Base-by-base conservation (phyloP, 1,139 yeast species). In the Williopsis jadinii region DNA sequence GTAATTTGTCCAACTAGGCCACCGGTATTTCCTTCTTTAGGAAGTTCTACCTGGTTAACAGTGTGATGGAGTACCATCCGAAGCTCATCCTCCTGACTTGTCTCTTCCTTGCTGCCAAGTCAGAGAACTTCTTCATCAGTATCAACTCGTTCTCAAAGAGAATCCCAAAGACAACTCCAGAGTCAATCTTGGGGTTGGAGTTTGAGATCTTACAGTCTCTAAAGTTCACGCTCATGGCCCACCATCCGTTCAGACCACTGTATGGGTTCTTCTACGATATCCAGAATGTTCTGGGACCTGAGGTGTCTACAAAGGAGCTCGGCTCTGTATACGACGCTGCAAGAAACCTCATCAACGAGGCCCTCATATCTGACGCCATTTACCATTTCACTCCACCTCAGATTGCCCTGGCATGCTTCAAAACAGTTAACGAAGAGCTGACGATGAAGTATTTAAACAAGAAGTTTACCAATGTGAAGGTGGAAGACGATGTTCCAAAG, bases 381-480 rank as follows among this genome's bases (percentile, higher is more conserved):
- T 90, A 87, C 53, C 66, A 80, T 30, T 92, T 68, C 60, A 81
- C 97, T 0, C 98, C 98, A 2, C 96, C 98, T 1, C 98, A 92
- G 55, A 84, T 92, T 32, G 96, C 97, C 0, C 66, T 92, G 42
- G 95, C 97, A 0, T 87, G 94, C 8, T 70, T 90, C 61, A 76
- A 81, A 61, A 71, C 72, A 39, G 75, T 73, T 19, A 84, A 88
- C 59, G 76, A 71, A 49, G 74, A 72, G n/a, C 62, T 84, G 28
- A 75, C 84, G 1, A 76, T 74, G 43, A 68, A 75, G 49, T 92
- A 92, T 60, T 63, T 90, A 49, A 72, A 72, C 43, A 65, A 70
- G 53, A 84, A 84, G 59, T 79, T 70, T 37, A 40, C 42, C 51
- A 61, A 58, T 14, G 40, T 32, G 34, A 36, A 19, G 26, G 54